These are phyloP conservation scores for Arachis hypogaea DNA, from an alignment of 306 rosid species.

Conservation along the genomic window DNA sequence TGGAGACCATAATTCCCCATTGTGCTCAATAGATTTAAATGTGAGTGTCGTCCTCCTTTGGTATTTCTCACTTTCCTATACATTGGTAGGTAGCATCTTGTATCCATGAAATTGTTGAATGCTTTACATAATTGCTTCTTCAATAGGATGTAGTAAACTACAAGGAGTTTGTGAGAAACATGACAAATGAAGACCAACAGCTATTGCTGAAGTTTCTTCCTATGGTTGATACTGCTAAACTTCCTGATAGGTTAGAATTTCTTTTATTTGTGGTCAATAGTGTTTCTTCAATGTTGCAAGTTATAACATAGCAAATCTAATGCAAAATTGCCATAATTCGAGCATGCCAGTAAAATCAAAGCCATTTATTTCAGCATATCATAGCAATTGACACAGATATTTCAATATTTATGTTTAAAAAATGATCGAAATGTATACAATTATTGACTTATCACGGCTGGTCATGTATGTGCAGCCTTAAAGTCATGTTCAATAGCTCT, in stretches of 20 bases:
- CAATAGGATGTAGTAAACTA: constrained; percentile 74
- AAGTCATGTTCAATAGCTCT: constrained; percentile 69
- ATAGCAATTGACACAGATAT: constrained; percentile 33
- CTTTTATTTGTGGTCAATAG: constrained; percentile 30
- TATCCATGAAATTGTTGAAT: constrained; percentile 30
- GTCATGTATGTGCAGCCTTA: constrained; percentile 71
- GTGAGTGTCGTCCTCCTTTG: constrained; percentile 57
- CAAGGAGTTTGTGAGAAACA: constrained; percentile 72
- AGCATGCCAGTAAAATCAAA: constrained; percentile 14
- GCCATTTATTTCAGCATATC: constrained; percentile 16
- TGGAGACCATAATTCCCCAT: constrained; percentile 76
- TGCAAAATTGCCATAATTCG: not conserved
- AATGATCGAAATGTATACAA: constrained; percentile 1
- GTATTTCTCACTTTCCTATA: no score
- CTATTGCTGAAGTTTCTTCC: constrained; percentile 81
- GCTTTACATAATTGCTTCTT: constrained; percentile 37
- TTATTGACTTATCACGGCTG: constrained; percentile 29
- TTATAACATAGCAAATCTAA: constrained; percentile 27
- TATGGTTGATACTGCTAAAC: constrained; percentile 63
- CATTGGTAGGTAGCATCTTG: not conserved
- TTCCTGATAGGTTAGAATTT: constrained; percentile 79
- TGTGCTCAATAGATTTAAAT: constrained; percentile 66
- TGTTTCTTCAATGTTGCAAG: constrained; percentile 5
- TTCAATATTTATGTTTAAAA: not conserved
- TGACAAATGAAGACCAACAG: constrained; percentile 91